Percentiles rank a stretch among this genome's conserved stretches.
Evolutionary conservation across 2,329 filamentous ascomycete genomes (phyloP).

Genomic region (Penicillium vulpinum): DNA sequence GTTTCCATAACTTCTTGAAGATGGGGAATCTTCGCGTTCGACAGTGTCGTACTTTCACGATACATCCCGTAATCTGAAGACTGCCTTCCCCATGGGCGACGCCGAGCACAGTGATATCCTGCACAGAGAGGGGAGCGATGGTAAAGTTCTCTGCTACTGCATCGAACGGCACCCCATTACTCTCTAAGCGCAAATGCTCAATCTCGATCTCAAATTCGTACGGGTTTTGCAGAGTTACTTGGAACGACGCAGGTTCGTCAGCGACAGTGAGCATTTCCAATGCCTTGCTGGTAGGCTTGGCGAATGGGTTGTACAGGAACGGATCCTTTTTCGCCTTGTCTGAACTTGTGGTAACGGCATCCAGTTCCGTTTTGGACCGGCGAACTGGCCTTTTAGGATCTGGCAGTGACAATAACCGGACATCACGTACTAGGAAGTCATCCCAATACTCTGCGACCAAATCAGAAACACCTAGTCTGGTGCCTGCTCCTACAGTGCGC

Average conservation of each 20-base stretch:
- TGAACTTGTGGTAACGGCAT: conserved; percentile 41
- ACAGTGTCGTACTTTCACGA: conserved; percentile 78
- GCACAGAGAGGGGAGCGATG: conserved; percentile 79
- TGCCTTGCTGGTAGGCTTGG: conserved; percentile 61
- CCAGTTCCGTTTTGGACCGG: conserved; percentile 58
- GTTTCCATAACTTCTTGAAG: conserved; percentile 73
- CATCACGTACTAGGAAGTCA: conserved; percentile 80
- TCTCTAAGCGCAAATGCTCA: conserved; percentile 74
- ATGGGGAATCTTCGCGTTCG: conserved; percentile 81
- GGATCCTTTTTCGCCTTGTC: conserved; percentile 62
- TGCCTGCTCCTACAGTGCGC: conserved; percentile 76
- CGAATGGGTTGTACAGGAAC: conserved; percentile 93
- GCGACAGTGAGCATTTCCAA: conserved; percentile 72
- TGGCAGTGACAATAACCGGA: conserved; percentile 67
- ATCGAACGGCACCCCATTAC: conserved; percentile 71
- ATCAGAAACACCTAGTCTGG: conserved; percentile 68
- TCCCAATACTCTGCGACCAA: conserved; percentile 92
- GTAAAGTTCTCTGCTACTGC: conserved; percentile 64
- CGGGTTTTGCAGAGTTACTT: conserved; percentile 85
- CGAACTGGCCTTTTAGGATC: conserved; percentile 63
- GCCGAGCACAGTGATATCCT: conserved; percentile 71
- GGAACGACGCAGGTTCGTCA: conserved; percentile 74
- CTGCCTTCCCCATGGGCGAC: conserved; percentile 66
- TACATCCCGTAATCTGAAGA: conserved; percentile 73
- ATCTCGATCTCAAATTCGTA: conserved; percentile 92